Percentiles rank a stretch among this genome's conserved stretches.
Evolutionary conservation across 495 filamentous ascomycete genomes (phyloP).

Genomic region (Talaromyces trachyspermus): DNA sequence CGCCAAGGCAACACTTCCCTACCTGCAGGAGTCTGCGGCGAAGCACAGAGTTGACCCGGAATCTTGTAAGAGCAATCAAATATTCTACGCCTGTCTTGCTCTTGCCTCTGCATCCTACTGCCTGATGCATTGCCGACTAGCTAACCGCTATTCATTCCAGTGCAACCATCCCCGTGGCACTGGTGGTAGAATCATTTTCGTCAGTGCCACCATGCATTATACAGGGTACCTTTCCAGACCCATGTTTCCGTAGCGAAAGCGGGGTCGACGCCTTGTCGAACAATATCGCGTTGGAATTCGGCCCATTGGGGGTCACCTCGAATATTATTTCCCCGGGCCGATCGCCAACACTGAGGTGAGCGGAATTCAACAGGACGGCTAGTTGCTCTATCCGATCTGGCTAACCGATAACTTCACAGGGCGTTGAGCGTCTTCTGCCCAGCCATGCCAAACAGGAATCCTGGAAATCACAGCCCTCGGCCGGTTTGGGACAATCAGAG

Average conservation of each 20-base stretch:
- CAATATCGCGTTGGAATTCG: slow-evolving; percentile 74
- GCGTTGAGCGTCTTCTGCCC: slow-evolving; percentile 36
- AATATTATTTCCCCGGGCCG: slow-evolving; percentile 78
- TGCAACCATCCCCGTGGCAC: slow-evolving; percentile 44
- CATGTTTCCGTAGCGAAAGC: slow-evolving; percentile 90
- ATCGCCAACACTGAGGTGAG: slow-evolving; percentile 58
- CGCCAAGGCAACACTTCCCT: slow-evolving; percentile 78
- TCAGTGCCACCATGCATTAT: slow-evolving; percentile 87
- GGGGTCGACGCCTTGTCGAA: slow-evolving; percentile 77
- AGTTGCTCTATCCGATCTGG: slow-evolving; percentile 19
- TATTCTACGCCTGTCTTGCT: not conserved
- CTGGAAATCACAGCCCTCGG: slow-evolving; percentile 55
- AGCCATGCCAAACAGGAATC: slow-evolving; percentile 24
- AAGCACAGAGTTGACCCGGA: slow-evolving; percentile 48
- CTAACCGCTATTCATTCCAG: too few relatives aligned
- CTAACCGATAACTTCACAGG: slow-evolving; percentile 20
- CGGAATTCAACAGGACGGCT: too few relatives aligned
- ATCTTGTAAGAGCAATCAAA: slow-evolving; percentile 25
- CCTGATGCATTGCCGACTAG: not conserved
- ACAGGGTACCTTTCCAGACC: slow-evolving; percentile 70
- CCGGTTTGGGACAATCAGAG: slow-evolving; percentile 73
- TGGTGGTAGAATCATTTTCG: slow-evolving; percentile 79
- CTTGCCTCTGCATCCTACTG: not conserved
- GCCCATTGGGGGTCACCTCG: slow-evolving; percentile 78
- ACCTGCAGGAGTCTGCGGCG: slow-evolving; percentile 65